Percentiles rank a stretch among this genome's conserved stretches.
phyloP scores from a whole-genome alignment of 2,329 filamentous ascomycete species.

The Cyanodermella asteris region DNA sequence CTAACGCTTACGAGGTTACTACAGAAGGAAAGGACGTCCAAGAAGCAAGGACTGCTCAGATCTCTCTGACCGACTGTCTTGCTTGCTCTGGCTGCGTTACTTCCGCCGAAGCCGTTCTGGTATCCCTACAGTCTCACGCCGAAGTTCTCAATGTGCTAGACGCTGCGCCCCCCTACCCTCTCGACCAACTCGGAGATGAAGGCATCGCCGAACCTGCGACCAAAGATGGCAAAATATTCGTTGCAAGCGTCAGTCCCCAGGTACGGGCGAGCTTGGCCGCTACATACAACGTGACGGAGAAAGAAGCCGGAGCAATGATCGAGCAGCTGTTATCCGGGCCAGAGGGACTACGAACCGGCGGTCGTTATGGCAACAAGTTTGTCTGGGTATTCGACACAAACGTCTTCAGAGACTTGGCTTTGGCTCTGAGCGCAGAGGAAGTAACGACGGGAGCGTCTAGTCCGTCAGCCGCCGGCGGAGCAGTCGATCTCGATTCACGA shows the following conservation, averaged over 20 bases:
- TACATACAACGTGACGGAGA: constrained; percentile 52
- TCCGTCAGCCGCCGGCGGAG: constrained; percentile 1
- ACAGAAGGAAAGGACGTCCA: constrained; percentile 58
- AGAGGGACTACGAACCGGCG: constrained; percentile 45
- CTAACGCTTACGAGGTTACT: constrained; percentile 63
- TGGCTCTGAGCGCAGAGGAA: constrained; percentile 62
- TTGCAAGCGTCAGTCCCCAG: constrained; percentile 86
- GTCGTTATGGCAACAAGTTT: constrained; percentile 54
- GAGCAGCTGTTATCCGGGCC: constrained; percentile 54
- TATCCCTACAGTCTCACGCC: constrained; percentile 78
- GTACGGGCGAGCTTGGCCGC: constrained; percentile 73
- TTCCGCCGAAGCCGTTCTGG: constrained; percentile 88
- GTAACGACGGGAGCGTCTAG: constrained; percentile 16
- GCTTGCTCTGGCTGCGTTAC: constrained; percentile 96
- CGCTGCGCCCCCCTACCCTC: constrained; percentile 25
- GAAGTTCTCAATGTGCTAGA: constrained; percentile 76
- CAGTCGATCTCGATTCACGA: constrained; percentile 7
- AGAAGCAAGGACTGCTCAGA: constrained; percentile 48
- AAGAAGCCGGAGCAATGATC: constrained; percentile 60
- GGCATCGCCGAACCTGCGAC: no score
- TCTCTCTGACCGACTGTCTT: constrained; percentile 90
- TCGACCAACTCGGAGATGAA: constrained; percentile 11
- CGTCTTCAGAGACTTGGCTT: constrained; percentile 53
- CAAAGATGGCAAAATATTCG: constrained; percentile 51
- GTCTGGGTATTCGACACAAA: constrained; percentile 85